Evolutionary conservation across 129 eudicot species (phyloP).

Genomic region (Smallanthus sonchifolius): DNA sequence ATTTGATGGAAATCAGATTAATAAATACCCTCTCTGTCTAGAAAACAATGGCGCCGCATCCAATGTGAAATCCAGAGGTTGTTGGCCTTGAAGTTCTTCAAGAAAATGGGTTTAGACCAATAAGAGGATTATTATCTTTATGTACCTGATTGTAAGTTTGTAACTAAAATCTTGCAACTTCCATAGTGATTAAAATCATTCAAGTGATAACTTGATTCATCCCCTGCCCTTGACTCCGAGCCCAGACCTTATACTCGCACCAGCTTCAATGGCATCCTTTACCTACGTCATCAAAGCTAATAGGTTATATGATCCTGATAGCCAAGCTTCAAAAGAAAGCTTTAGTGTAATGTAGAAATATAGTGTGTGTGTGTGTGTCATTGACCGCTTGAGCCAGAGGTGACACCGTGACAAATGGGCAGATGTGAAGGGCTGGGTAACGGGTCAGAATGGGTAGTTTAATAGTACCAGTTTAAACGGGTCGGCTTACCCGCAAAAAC

Average conservation of each 20-base stretch:
- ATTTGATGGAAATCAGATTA: not conserved
- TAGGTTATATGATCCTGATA: constrained; percentile 5
- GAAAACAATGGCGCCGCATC: not conserved
- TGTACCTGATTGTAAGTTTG: constrained; percentile 17
- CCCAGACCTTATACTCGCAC: constrained; percentile 30
- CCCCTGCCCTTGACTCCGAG: constrained; percentile 38
- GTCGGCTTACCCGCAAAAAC: not conserved
- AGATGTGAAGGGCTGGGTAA: not conserved
- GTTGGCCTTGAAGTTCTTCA: constrained; percentile 10
- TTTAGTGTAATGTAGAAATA: not conserved
- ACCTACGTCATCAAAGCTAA: constrained; percentile 23
- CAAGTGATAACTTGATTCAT: constrained; percentile 10
- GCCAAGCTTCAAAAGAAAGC: not conserved
- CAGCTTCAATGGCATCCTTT: constrained; percentile 30
- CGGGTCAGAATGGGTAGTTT: no score
- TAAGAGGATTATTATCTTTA: constrained; percentile 14
- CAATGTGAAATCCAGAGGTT: not conserved
- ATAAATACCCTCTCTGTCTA: not conserved
- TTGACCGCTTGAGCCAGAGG: not conserved
- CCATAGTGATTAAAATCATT: constrained; percentile 3
- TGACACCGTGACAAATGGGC: no score
- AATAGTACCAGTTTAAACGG: not conserved
- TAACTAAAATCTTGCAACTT: constrained; percentile 17
- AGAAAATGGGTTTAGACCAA: constrained; percentile 3
- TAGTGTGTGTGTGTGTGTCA: not conserved